Evolutionary conservation across 257 asterid species (phyloP).

Genomic region (Penstemon eatonii): DNA sequence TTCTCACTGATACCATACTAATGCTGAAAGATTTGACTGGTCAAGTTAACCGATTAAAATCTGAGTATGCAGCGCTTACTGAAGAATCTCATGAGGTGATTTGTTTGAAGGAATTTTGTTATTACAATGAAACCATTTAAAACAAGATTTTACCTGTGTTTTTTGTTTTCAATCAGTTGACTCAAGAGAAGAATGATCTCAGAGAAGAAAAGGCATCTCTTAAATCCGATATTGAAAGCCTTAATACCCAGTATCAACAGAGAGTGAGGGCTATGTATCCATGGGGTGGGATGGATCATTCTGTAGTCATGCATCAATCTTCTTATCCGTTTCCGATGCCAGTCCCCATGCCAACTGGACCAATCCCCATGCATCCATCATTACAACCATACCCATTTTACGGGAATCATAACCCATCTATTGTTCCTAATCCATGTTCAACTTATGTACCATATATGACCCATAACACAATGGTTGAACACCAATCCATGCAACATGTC

Average conservation of each 20-base stretch:
- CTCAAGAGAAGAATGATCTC: conserved; percentile 73
- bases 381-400: conserved; percentile 82
- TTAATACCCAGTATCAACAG: conserved; percentile 74
- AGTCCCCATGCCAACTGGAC: conserved; percentile 79
- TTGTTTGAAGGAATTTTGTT: not conserved
- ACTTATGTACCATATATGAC: conserved; percentile 77
- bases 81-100: conserved; percentile 96
- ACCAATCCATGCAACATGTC: conserved; percentile 58
- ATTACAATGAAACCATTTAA: conserved; percentile 18
- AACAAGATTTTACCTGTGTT: conserved; percentile 26
- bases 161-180: conserved; percentile 47
- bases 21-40: conserved; percentile 82
- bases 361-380: conserved; percentile 90
- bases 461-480: conserved; percentile 70
- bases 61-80: conserved; percentile 73
- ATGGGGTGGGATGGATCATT: conserved; percentile 93
- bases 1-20: conserved; percentile 85
- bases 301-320: conserved; percentile 91
- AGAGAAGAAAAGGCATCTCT: conserved; percentile 72
- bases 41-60: conserved; percentile 76
- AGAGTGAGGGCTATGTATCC: conserved; percentile 84
- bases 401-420: conserved; percentile 74
- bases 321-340: conserved; percentile 88
- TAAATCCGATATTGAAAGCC: conserved; percentile 69
- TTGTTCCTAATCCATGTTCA: conserved; percentile 71